Evolutionary conservation across 805 yeast species (phyloP), one percentile per base, ranked within the genome.

Genomic region (Pichia heedii): DNA sequence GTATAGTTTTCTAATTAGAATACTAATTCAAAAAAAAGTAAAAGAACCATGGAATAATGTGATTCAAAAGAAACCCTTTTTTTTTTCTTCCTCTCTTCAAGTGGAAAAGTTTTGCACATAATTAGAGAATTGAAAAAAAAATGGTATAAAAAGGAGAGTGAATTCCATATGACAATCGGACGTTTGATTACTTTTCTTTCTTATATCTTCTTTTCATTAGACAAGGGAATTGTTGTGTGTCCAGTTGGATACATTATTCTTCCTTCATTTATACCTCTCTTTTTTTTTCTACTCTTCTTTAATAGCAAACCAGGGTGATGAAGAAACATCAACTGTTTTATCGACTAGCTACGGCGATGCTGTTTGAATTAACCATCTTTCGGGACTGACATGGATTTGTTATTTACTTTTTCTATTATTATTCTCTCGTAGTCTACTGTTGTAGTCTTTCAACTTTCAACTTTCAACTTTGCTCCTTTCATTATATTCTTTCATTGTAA

Each of bases 261-360:
- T 34, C 24, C 12, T 20, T 36, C n/a, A 18, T 5, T 10, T 15
- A 18, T 2, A 29, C 13, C 18, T 8, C 3, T 13, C 9, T 40
- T n/a, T 26, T n/a, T 34, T 29, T 22, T 21, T 37, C 19, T 33
- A 11, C 33, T 30, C 12, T 24, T 24, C 11, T 24, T 32, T 37
- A 21, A 27, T 20, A 26, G 22, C 30, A 34, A 18, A 21, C 35
- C 44, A 24, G 45, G 42, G 39, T 49, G 52, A 49, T 49, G 52
- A 49, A 49, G 48, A 49, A 26, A 44, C 48, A 45, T 40, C 37
- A 41, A 37, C 37, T 39, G 44, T 46, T 46, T 33, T 37, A 37
- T 51, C 54, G 45, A 51, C 54, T 48, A 51, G 54, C 54, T 50
- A 47, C 48, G 53, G 54, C 54, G 45, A 48, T 51, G 54, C 45